Evolutionary conservation across 139 green algal genomes (phyloP).

Genomic region (Micromonas commoda): DNA sequence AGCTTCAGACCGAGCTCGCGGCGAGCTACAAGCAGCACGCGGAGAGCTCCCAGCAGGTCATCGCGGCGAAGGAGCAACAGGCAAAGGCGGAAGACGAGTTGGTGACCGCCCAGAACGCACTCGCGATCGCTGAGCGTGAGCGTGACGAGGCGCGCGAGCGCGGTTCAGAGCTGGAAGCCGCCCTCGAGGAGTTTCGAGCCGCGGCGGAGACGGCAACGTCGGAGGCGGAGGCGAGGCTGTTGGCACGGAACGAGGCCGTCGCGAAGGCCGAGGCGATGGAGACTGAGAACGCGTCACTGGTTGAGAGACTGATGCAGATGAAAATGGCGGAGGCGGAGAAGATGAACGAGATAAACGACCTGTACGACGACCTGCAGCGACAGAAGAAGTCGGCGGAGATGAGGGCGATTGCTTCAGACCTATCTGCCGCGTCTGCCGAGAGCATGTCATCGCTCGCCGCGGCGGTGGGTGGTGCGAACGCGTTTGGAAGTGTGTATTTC

Average conservation of each 20-base stretch:
- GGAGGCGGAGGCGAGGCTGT: slow-evolving; percentile 26
- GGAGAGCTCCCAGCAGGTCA: neutral
- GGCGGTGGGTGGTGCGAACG: neutral
- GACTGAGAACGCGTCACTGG: slow-evolving; percentile 35
- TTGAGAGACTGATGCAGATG: slow-evolving; percentile 38
- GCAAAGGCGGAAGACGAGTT: neutral
- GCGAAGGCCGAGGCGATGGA: slow-evolving; percentile 16
- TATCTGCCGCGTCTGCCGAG: neutral
- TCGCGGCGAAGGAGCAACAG: neutral
- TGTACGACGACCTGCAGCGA: slow-evolving; percentile 15
- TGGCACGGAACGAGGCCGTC: slow-evolving; percentile 11
- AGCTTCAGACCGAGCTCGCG: neutral
- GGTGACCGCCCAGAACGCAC: neutral
- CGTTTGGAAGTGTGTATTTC: neutral
- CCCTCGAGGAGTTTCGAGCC: slow-evolving; percentile 14
- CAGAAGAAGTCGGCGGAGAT: slow-evolving; percentile 15
- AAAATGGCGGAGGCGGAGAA: slow-evolving; percentile 40
- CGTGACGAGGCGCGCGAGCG: neutral
- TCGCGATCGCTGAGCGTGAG: neutral
- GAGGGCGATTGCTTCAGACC: neutral
- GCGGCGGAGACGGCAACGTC: slow-evolving; percentile 29
- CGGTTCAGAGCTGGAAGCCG: slow-evolving; percentile 19
- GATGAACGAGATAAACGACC: slow-evolving; percentile 40
- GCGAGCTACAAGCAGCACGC: slow-evolving; percentile 8
- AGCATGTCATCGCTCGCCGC: neutral